Evolutionary conservation across 2,329 filamentous ascomycete species (phyloP).

Genomic region (Colletotrichum paranaense): DNA sequence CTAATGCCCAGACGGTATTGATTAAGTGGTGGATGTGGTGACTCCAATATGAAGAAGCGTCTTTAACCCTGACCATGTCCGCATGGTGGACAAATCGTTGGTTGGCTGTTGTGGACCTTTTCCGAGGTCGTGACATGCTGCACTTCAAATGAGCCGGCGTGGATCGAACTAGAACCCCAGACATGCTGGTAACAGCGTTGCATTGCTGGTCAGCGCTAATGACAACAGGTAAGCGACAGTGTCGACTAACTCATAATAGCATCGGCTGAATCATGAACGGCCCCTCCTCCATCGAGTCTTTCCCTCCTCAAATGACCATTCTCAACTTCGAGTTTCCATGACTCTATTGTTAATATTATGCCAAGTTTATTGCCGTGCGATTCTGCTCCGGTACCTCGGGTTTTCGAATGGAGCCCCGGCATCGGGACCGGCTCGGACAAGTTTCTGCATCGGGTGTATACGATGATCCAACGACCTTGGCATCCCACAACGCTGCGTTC

Average conservation of each 20-base stretch:
- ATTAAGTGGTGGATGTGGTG: too few species aligned
- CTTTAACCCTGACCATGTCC: not conserved
- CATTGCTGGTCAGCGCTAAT: slow-evolving; percentile 23
- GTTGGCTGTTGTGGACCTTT: not conserved
- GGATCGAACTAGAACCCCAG: not conserved
- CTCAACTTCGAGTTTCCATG: not conserved
- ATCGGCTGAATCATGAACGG: not conserved
- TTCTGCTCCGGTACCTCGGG: not conserved
- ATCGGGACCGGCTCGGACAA: not conserved
- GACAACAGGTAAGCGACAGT: not conserved
- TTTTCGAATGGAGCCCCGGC: not conserved
- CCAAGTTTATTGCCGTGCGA: not conserved
- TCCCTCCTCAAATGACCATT: not conserved
- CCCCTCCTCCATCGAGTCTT: not conserved
- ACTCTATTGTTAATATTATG: not conserved
- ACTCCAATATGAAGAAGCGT: not conserved
- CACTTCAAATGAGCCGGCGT: not conserved
- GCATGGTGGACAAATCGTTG: slow-evolving; percentile 6
- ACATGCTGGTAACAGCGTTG: not conserved
- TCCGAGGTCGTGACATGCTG: not conserved
- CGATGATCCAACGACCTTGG: not conserved
- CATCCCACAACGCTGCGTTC: not conserved
- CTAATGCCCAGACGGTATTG: not conserved
- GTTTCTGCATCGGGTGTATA: not conserved
- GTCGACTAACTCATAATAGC: too few species aligned